These are phyloP conservation scores for Fusarium sp. DNA, from an alignment of 2,329 filamentous ascomycete genomes.

Conservation along the genomic window DNA sequence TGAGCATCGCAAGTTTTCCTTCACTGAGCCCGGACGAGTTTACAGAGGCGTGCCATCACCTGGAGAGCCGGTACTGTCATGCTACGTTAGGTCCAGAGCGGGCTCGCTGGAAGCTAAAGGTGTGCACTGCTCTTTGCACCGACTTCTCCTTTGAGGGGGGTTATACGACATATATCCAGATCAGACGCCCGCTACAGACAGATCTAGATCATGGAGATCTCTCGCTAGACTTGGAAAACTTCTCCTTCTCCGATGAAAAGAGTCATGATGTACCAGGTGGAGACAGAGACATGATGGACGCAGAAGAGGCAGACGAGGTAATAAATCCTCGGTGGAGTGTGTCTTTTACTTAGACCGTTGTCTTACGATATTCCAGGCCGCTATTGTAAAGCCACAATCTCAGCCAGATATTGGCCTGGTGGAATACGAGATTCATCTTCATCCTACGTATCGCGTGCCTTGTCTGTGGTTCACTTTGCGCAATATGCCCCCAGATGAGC, in stretches of 20 bases:
- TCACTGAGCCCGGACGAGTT: conserved; percentile 73
- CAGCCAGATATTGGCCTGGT: conserved; percentile 61
- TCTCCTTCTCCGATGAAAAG: conserved; percentile 56
- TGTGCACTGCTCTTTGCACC: conserved; percentile 64
- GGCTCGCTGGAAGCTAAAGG: conserved; percentile 65
- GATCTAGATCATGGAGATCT: conserved; percentile 60
- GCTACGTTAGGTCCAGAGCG: conserved; percentile 68
- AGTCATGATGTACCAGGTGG: conserved; percentile 38
- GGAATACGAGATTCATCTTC: conserved; percentile 80
- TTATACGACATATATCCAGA: conserved; percentile 67
- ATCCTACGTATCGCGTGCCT: conserved; percentile 79
- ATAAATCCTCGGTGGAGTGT: conserved; percentile 31
- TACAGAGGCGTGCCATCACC: conserved; percentile 70
- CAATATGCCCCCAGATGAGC: conserved; percentile 66
- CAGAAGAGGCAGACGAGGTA: conserved; percentile 66
- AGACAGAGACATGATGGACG: conserved; percentile 62
- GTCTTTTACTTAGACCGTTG: conserved; percentile 11
- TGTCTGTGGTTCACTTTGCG: conserved; percentile 81
- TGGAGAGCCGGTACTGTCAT: conserved; percentile 70
- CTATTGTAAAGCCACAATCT: conserved; percentile 49
- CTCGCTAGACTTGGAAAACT: conserved; percentile 57
- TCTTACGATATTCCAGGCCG: conserved; percentile 54
- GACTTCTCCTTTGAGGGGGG: conserved; percentile 57
- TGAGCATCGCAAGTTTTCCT: conserved; percentile 68
- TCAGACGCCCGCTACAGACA: conserved; percentile 64